These are phyloP conservation scores for Diaporthe sp. DNA, from an alignment of 2,329 filamentous ascomycete genomes.

Conservation along the genomic window DNA sequence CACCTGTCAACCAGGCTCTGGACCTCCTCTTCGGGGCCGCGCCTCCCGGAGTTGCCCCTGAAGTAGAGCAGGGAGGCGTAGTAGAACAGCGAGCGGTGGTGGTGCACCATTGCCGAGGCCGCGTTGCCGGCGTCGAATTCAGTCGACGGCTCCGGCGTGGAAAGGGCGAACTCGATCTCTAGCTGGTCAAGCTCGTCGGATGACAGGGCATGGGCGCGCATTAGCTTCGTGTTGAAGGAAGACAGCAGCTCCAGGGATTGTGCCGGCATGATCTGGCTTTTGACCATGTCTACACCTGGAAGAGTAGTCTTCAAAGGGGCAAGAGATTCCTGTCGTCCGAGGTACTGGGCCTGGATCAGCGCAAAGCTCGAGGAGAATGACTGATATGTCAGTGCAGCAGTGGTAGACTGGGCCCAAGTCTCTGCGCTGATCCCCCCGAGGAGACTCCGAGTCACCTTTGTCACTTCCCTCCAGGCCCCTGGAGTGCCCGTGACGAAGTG, in stretches of 20 bases:
- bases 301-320: background rate
- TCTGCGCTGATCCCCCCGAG: background rate
- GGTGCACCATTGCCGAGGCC: background rate
- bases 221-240: background rate
- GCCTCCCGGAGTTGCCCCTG: background rate
- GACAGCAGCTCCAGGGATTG: background rate
- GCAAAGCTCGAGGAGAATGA: background rate
- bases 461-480: background rate
- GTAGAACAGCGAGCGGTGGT: slow-evolving; percentile 2
- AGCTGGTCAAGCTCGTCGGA: background rate
- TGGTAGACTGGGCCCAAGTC: background rate
- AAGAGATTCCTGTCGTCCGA: background rate
- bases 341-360: background rate
- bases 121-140: background rate
- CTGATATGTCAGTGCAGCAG: background rate
- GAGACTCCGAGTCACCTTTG: background rate
- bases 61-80: background rate
- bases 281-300: background rate
- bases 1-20: background rate
- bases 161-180: background rate
- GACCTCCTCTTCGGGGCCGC: background rate
- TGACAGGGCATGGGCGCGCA: background rate
- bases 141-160: background rate
- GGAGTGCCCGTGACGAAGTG: background rate
- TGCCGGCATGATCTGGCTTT: background rate